A percentile compares a stretch with the other conserved stretches of the same genome.
Evolutionary conservation across 352 stramenopile genomes (phyloP).

Genomic region (Globisporangium emineosum): DNA sequence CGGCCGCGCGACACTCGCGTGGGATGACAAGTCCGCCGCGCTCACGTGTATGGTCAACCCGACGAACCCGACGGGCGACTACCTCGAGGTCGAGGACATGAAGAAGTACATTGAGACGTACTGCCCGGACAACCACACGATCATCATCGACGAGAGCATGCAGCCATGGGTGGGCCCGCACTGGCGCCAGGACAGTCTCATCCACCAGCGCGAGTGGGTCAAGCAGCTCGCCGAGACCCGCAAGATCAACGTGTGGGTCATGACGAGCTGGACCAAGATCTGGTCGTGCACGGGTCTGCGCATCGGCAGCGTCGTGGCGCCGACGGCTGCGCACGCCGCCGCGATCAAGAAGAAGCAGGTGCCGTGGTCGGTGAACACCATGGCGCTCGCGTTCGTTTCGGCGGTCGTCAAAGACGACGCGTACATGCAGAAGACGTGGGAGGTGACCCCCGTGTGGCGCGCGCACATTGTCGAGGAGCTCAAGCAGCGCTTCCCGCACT

Average conservation of each 20-base stretch:
- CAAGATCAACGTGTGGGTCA: constrained; percentile 88
- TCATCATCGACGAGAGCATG: constrained; percentile 92
- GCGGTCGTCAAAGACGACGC: constrained; percentile 74
- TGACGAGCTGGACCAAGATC: constrained; percentile 92
- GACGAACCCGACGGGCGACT: constrained; percentile 89
- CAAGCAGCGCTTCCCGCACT: constrained; percentile 56
- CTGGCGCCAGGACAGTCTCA: constrained; percentile 85
- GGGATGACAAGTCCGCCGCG: constrained; percentile 63
- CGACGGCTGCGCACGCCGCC: constrained; percentile 67
- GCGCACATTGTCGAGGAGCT: constrained; percentile 52
- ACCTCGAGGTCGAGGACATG: constrained; percentile 77
- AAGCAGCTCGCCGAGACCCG: constrained; percentile 64
- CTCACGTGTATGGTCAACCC: constrained; percentile 89
- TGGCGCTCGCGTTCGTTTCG: constrained; percentile 85
- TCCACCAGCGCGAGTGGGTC: constrained; percentile 85
- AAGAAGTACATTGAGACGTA: constrained; percentile 86
- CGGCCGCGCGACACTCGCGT: constrained; percentile 70
- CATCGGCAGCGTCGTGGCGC: constrained; percentile 86
- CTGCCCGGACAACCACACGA: constrained; percentile 84
- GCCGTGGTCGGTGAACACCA: constrained; percentile 90
- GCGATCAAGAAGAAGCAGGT: constrained; percentile 90
- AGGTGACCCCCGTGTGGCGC: constrained; percentile 80
- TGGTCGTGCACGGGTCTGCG: constrained; percentile 90
- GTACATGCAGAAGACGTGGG: constrained; percentile 83
- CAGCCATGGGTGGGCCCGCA: constrained; percentile 85